Conservation (phyloP, 768 basidiomycete species). For the Suillus fuscotomentosus region DNA sequence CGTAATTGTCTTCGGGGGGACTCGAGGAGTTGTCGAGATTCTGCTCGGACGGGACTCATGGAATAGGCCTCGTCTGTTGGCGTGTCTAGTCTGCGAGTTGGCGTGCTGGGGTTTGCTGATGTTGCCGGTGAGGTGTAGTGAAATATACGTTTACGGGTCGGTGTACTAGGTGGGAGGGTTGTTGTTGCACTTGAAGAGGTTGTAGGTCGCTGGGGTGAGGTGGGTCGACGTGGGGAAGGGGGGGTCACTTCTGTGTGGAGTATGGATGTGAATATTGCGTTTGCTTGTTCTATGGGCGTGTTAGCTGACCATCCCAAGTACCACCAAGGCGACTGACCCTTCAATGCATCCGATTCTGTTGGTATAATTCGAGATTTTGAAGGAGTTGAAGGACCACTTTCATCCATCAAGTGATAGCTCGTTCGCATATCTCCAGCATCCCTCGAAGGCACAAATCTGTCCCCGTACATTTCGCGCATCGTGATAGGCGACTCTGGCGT, state of each 20-base stretch:
- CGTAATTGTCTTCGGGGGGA: conserved; percentile 81
- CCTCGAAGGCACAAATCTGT: conserved; percentile 64
- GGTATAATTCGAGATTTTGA: conserved; percentile 64
- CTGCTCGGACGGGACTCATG: conserved; percentile 83
- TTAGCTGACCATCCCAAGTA: neutral
- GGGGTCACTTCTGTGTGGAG: conserved; percentile 79
- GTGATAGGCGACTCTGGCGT: conserved; percentile 41
- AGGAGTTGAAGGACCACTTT: conserved; percentile 54
- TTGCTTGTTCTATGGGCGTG: conserved; percentile 67
- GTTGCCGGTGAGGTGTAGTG: conserved; percentile 62
- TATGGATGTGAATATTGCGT: conserved; percentile 75
- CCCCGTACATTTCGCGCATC: conserved; percentile 41
- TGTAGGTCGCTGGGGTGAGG: conserved; percentile 57
- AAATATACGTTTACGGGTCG: conserved; percentile 61
- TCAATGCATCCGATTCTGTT: conserved; percentile 72
- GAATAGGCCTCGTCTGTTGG: conserved; percentile 89
- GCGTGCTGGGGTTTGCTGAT: conserved; percentile 52
- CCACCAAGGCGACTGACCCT: conserved; percentile 44
- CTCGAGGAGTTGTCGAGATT: conserved; percentile 78
- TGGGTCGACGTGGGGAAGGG: conserved; percentile 57
- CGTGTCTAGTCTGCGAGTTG: conserved; percentile 67
- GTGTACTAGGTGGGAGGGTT: conserved; percentile 42
- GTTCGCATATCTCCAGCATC: conserved; percentile 61
- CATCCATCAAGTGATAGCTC: conserved; percentile 59
- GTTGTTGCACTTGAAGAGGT: conserved; percentile 31